phyloP scores from a whole-genome alignment of 306 rosid genomes.

The Mimosa pudica region DNA sequence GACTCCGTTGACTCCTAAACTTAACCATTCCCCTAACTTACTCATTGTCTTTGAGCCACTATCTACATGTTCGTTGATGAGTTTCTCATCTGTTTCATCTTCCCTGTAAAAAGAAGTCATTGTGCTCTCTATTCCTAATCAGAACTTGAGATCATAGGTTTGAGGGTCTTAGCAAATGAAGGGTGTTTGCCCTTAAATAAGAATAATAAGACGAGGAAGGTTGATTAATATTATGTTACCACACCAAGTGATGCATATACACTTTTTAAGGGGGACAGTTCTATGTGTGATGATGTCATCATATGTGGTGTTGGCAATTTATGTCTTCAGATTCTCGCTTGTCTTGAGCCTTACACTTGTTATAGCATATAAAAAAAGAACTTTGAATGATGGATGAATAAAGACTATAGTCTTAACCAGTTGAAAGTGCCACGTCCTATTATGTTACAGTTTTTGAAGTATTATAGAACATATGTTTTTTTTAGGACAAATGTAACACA shows the following conservation, averaged over 20 bases:
- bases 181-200: constrained; percentile 43
- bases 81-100: constrained; percentile 28
- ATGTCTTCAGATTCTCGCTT: constrained; percentile 51
- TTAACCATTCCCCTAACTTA: constrained; percentile 58
- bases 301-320: constrained; percentile 41
- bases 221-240: constrained; percentile 46
- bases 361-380: constrained; percentile 27
- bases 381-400: constrained; percentile 16
- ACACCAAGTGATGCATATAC: constrained; percentile 44
- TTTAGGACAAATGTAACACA: constrained; percentile 14
- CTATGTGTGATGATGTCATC: constrained; percentile 54
- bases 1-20: constrained; percentile 53
- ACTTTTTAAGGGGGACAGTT: constrained; percentile 43
- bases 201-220: constrained; percentile 3
- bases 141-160: constrained; percentile 25
- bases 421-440: constrained; percentile 27
- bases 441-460: constrained; percentile 17
- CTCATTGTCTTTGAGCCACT: constrained; percentile 16
- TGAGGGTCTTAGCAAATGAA: constrained; percentile 31
- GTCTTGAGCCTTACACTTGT: constrained; percentile 40
- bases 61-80: constrained; percentile 25
- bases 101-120: constrained; percentile 43
- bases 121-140: not conserved
- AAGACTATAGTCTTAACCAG: constrained; percentile 31
- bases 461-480: constrained; percentile 28